phyloP scores from a whole-genome alignment of 192 early-diverging fungal genomes.

The Entomortierella beljakovae region DNA sequence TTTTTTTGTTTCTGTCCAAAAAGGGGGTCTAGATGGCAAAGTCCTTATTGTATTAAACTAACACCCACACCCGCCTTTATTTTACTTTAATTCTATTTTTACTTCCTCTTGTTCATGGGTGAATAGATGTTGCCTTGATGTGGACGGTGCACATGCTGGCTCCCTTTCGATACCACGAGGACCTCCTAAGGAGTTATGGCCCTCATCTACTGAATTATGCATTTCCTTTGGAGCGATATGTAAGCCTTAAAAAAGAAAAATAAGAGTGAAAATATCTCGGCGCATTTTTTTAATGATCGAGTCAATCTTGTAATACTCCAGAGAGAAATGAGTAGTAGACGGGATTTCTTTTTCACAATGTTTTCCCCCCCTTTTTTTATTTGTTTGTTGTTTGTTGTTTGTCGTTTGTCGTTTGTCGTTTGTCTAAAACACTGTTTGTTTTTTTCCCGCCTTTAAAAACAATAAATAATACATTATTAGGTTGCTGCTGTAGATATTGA shows the following conservation, averaged over 20 bases:
- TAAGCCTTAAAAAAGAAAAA: too few species aligned
- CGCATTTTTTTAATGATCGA: too few species aligned
- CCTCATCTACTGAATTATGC: slow-evolving; percentile 48
- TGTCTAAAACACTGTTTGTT: too few species aligned
- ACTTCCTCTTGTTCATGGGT: neutral
- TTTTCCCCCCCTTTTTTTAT: neutral
- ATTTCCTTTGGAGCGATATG: slow-evolving; percentile 62
- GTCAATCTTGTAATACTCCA: neutral
- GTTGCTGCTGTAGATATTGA: slow-evolving; percentile 51
- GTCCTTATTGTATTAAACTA: too few species aligned
- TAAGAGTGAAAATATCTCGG: neutral
- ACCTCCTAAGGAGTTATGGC: slow-evolving; percentile 62
- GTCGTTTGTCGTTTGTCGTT: too few species aligned
- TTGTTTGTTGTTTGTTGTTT: neutral
- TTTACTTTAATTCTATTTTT: neutral
- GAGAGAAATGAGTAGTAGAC: neutral
- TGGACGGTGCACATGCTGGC: slow-evolving; percentile 73
- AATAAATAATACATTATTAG: slow-evolving; percentile 18
- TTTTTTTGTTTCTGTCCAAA: neutral
- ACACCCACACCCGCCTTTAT: neutral
- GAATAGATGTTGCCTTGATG: slow-evolving; percentile 68
- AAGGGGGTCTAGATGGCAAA: neutral
- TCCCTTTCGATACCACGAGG: slow-evolving; percentile 69
- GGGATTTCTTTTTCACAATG: neutral
- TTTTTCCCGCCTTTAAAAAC: neutral